Evolutionary conservation across 2,329 filamentous ascomycete species (phyloP), one percentile per base, ranked within the genome.

Genomic region (Fusarium musae): DNA sequence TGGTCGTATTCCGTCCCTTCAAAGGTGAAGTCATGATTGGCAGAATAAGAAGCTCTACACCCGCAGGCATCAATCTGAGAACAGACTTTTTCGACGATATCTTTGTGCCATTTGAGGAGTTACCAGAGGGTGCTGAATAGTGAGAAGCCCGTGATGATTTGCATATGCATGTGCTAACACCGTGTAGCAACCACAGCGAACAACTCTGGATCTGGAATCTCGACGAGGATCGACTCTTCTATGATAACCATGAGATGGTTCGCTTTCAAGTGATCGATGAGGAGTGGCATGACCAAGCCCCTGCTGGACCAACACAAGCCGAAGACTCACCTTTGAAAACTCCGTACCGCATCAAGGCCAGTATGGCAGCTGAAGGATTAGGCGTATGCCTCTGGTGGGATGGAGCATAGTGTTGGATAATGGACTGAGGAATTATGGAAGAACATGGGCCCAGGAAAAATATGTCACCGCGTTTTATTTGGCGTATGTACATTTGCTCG

Each of bases 31-130:
- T 98, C 67, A 88, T 99, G 78, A 87, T 93, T 49, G 96, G 93
- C 21, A 92, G 91, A 73, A 98, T 99, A 82, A 92, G 92, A 72
- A 91, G 90, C 73, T 91, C 92, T 40, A 92, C 89, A 2, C 87
- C 91, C 12, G 85, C 91, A 4, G 95, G 93, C 42, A 94, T 97
- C 78, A 90, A 91, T 78, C 87, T 98, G 67, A 91, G 91, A 54
- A 92, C 95, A 8, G 94, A 97, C 71, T 99, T 99, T 82, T 99
- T 98, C 77, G 93, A 96, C 76, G 95, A 98, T 72, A 94, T 99
- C 37, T 92, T 94, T 66, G 90, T 98, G 71, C 94, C 89, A 2
- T 90, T 89, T 40, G 88, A 91, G 62, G 90, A 93, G 72, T 87
- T 97, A 8, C 93, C 95, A 43, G 90, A 93, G 34, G 91, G 90